Percentiles rank a stretch among this genome's conserved stretches.
phyloP scores from a whole-genome alignment of 768 basidiomycete genomes.

The Hericium erinaceus region DNA sequence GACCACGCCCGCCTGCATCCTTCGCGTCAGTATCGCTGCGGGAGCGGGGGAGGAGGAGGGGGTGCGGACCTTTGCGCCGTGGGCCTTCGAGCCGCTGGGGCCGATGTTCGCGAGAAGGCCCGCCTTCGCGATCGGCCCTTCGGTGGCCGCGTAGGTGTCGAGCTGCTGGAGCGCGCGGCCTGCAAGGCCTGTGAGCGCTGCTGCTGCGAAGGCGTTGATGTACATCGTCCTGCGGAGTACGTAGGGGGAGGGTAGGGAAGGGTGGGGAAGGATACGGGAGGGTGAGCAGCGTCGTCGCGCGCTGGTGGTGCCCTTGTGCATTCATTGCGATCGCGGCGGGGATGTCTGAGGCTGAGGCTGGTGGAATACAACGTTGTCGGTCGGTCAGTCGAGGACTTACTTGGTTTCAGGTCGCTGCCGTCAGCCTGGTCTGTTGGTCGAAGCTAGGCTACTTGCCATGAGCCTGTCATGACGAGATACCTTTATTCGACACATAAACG shows the following conservation, averaged over 20 bases:
- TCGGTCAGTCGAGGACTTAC: too few relatives aligned
- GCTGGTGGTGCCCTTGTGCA: neutral
- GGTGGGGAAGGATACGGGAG: neutral
- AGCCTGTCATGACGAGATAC: too few relatives aligned
- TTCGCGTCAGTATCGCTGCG: neutral
- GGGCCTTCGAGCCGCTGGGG: constrained; percentile 39
- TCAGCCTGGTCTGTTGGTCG: too few relatives aligned
- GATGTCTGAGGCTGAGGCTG: too few relatives aligned
- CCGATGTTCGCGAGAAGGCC: constrained; percentile 67
- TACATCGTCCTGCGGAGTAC: neutral
- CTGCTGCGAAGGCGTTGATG: constrained; percentile 14
- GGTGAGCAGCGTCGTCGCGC: neutral
- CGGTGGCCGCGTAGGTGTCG: constrained; percentile 40
- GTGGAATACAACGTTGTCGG: too few relatives aligned
- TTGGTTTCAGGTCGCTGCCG: too few relatives aligned
- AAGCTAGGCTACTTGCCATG: too few relatives aligned
- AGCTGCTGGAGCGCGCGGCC: constrained; percentile 18
- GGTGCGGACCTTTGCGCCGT: constrained; percentile 36
- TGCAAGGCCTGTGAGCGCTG: constrained; percentile 20
- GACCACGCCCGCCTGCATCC: constrained; percentile 24
- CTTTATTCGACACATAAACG: too few relatives aligned
- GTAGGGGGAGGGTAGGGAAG: neutral
- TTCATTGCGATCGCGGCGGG: too few relatives aligned
- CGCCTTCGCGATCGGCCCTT: constrained; percentile 51
- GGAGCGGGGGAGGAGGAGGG: neutral